phyloP scores from a whole-genome alignment of 2,329 filamentous ascomycete genomes.

The Fusarium irregulare region DNA sequence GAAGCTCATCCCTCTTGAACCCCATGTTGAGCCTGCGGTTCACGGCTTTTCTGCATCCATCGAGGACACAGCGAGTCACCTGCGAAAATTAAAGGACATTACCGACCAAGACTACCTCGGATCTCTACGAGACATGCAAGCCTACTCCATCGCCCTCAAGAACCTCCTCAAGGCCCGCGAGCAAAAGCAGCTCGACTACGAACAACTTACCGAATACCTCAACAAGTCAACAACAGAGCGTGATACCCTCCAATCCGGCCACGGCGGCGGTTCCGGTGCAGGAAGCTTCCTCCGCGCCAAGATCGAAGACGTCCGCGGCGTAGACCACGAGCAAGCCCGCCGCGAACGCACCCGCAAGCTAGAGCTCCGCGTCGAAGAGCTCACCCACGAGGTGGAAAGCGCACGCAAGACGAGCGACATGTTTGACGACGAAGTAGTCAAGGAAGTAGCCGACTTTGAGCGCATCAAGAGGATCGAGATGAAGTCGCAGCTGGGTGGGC shows the following conservation, averaged over 20 bases:
- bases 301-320: slow-evolving; percentile 94
- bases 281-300: slow-evolving; percentile 91
- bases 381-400: slow-evolving; percentile 88
- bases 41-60: slow-evolving; percentile 89
- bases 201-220: slow-evolving; percentile 94
- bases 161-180: slow-evolving; percentile 90
- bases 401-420: slow-evolving; percentile 88
- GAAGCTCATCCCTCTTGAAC: slow-evolving; percentile 89
- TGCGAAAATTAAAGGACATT: slow-evolving; percentile 85
- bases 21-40: slow-evolving; percentile 82
- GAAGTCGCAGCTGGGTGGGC: slow-evolving; percentile 81
- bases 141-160: slow-evolving; percentile 90
- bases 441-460: slow-evolving; percentile 94
- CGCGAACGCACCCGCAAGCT: slow-evolving; percentile 89
- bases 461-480: slow-evolving; percentile 96
- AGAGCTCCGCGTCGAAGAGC: slow-evolving; percentile 90
- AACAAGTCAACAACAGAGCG: slow-evolving; percentile 90
- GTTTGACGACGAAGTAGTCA: slow-evolving; percentile 96
- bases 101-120: slow-evolving; percentile 97
- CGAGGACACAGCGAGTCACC: slow-evolving; percentile 82
- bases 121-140: slow-evolving; percentile 92
- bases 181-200: slow-evolving; percentile 97
- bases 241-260: slow-evolving; percentile 77
- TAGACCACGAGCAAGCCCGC: slow-evolving; percentile 93
- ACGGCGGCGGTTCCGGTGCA: slow-evolving; percentile 72